Base-by-base conservation (phyloP, 2,329 filamentous ascomycete genomes). In the Colletotrichum lentis region DNA sequence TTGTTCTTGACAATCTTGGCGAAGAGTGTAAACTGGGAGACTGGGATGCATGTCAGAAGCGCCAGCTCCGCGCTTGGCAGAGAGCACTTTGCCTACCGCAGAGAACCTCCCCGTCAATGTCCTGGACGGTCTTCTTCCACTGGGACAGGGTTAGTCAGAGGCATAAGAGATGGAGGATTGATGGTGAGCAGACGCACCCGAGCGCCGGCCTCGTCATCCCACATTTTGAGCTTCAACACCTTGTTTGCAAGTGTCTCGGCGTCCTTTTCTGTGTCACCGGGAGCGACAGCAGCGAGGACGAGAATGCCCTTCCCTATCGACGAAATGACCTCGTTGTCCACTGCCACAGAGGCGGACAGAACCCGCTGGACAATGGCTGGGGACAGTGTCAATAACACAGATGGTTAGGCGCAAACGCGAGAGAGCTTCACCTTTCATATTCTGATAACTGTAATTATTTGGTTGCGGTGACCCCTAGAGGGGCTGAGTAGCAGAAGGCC, bases 1-100 rank as follows among this genome's bases (percentile, higher is more conserved):
- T 97, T 98, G 76, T 89, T 94, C 79, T 98, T 98, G 76, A 94
- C 97, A n/a, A 94, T 94, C 53, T 90, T 91, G 54, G 94, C 96
- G 57, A 97, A 86, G 11, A 99, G 86, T 2, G 96, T 99, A 77
- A 99, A 99, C 80, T 99, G 96, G 16, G 96, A 98, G 53, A 99
- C 95, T 96, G 76, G 20, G 16, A 39, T 11, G n/a, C 3, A 27
- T 14, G 41, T 64, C 7, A 69, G 64, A 43, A 50, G 41, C 31
- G 18, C 35, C 7, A 22, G 52, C 14, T n/a, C 11, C 12, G 35
- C 10, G 14, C 18, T 16, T 16, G 6, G n/a, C 22, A 6, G n/a
- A 46, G 8, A 6, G 18, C 20, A 43, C 10, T 41, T 43, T n/a
- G 75, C 86, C 70, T 85, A 97, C 94, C 94, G 78, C 95, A 98